These are phyloP conservation scores for Russula ochroleuca DNA, from an alignment of 768 basidiomycete genomes.

Conservation along the genomic window DNA sequence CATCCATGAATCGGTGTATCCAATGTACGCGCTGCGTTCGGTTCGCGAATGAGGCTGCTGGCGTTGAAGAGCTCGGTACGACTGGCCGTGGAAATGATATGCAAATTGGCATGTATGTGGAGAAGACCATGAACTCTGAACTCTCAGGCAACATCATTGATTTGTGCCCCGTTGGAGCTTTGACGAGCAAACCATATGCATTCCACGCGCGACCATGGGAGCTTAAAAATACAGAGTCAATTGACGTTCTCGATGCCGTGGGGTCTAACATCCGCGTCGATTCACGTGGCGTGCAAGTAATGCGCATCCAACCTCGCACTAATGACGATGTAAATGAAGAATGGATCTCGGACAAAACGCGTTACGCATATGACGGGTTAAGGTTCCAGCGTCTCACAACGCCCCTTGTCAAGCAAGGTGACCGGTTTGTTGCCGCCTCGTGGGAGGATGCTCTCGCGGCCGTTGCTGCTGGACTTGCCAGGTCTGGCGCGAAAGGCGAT, in stretches of 20 bases:
- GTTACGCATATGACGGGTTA: slow-evolving; percentile 93
- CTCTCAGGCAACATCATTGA: slow-evolving; percentile 96
- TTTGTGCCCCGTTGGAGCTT: slow-evolving; percentile 95
- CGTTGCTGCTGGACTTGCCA: slow-evolving; percentile 70
- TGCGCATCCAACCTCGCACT: slow-evolving; percentile 93
- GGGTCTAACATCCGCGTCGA: slow-evolving; percentile 97
- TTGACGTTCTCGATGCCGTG: slow-evolving; percentile 93
- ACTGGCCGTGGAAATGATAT: slow-evolving; percentile 97
- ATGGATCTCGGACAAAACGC: slow-evolving; percentile 99
- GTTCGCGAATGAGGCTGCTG: slow-evolving; percentile 98
- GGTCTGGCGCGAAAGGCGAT: slow-evolving; percentile 79
- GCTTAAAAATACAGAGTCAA: slow-evolving; percentile 93
- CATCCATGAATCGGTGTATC: slow-evolving; percentile 98
- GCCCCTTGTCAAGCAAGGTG: slow-evolving; percentile 86
- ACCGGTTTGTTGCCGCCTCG: slow-evolving; percentile 81
- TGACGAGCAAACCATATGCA: slow-evolving; percentile 98
- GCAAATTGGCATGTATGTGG: slow-evolving; percentile 98
- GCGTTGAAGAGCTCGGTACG: slow-evolving; percentile 95
- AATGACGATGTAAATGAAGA: slow-evolving; percentile 99
- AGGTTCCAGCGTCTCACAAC: slow-evolving; percentile 92
- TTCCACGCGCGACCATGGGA: slow-evolving; percentile 99
- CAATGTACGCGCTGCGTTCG: slow-evolving; percentile 99
- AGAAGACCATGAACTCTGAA: slow-evolving; percentile 96
- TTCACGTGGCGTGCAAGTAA: slow-evolving; percentile 91
- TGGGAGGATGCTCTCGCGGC: slow-evolving; percentile 88